Evolutionary conservation across 352 stramenopile genomes (phyloP).

Genomic region (Thalassiosira ordinaria): DNA sequence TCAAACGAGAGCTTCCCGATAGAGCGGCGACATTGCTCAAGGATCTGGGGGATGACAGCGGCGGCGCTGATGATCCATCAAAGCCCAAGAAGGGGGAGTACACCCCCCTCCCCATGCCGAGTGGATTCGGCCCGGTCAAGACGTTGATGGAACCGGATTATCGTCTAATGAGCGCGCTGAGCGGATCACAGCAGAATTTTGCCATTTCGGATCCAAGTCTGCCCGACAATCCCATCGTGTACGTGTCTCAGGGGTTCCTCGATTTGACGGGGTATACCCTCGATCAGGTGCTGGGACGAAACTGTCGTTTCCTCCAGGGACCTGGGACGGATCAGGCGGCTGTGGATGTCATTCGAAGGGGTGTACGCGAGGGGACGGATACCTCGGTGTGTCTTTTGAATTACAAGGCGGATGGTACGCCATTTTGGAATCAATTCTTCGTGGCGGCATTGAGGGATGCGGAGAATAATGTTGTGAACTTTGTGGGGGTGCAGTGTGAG

Average conservation of each 20-base stretch:
- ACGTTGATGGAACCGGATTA: conserved; percentile 86
- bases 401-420: conserved; percentile 88
- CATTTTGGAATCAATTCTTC: conserved; percentile 93
- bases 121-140: conserved; percentile 84
- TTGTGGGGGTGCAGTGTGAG: conserved; percentile 89
- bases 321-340: conserved; percentile 87
- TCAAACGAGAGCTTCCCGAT: conserved; percentile 71
- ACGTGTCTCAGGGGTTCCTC: conserved; percentile 88
- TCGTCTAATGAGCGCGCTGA: conserved; percentile 83
- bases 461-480: conserved; percentile 89
- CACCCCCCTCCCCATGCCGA: conserved; percentile 80
- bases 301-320: conserved; percentile 91
- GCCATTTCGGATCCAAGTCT: conserved; percentile 87
- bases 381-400: conserved; percentile 89
- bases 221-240: conserved; percentile 90
- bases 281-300: conserved; percentile 88
- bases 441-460: conserved; percentile 87
- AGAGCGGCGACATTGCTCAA: conserved; percentile 72
- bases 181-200: conserved; percentile 89
- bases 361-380: conserved; percentile 86
- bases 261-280: conserved; percentile 88
- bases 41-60: conserved; percentile 57
- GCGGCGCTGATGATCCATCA: conserved; percentile 23
- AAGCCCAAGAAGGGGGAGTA: conserved; percentile 71
- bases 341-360: conserved; percentile 88